Percentiles rank a stretch among this genome's conserved stretches.
phyloP scores from a whole-genome alignment of 2,329 filamentous ascomycete species.

The Curvularia verruculosa region DNA sequence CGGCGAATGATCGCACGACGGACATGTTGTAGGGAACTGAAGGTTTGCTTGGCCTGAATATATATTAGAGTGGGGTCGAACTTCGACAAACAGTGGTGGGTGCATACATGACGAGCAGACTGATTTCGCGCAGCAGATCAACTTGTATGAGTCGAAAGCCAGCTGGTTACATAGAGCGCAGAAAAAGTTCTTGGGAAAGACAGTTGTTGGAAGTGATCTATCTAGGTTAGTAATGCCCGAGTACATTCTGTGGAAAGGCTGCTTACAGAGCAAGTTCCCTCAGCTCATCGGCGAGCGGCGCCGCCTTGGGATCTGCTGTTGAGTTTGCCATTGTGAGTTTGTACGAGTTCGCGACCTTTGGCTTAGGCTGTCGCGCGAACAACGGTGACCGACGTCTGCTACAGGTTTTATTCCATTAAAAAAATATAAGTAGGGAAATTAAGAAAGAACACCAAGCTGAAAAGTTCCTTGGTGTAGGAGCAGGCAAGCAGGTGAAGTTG shows the following conservation, averaged over 20 bases:
- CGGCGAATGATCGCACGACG: slow-evolving; percentile 90
- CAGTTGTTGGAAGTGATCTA: slow-evolving; percentile 78
- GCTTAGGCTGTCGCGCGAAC: slow-evolving; percentile 33
- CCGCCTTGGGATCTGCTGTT: slow-evolving; percentile 38
- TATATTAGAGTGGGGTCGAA: slow-evolving; percentile 9
- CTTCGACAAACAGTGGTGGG: neutral
- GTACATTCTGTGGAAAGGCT: too few relatives aligned
- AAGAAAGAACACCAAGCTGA: slow-evolving; percentile 1
- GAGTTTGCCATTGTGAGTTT: slow-evolving; percentile 38
- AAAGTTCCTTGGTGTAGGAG: slow-evolving; percentile 4
- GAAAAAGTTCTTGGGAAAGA: slow-evolving; percentile 93
- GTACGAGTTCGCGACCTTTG: slow-evolving; percentile 21
- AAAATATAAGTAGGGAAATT: neutral
- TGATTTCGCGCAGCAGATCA: slow-evolving; percentile 93
- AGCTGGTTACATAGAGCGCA: slow-evolving; percentile 93
- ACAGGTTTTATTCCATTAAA: slow-evolving; percentile 33
- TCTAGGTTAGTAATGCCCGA: slow-evolving; percentile 18
- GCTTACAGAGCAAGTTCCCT: slow-evolving; percentile 42
- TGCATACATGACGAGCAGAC: slow-evolving; percentile 86
- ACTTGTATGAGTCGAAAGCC: slow-evolving; percentile 85
- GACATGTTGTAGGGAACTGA: slow-evolving; percentile 80
- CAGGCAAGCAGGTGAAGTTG: slow-evolving; percentile 11
- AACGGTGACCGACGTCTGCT: slow-evolving; percentile 15
- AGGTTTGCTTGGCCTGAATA: slow-evolving; percentile 39
- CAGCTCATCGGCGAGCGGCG: slow-evolving; percentile 43